These are phyloP conservation scores for Oryza officinalis DNA, from an alignment of 176 grass and related monocot genomes.

Conservation along the genomic window DNA sequence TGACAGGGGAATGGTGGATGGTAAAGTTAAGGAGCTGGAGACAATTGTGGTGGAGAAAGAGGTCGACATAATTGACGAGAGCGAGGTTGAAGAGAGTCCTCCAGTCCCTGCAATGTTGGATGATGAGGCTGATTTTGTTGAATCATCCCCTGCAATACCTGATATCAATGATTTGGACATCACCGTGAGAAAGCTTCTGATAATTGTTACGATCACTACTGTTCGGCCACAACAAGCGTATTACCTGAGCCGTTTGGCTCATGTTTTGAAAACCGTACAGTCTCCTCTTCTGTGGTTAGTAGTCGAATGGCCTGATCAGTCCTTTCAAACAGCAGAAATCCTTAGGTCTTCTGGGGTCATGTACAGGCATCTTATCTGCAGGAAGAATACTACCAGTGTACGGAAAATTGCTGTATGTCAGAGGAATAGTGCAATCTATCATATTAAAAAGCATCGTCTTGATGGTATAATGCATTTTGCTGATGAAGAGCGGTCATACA, in stretches of 20 bases:
- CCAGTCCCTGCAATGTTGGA: slow-evolving; percentile 53
- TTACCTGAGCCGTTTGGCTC: slow-evolving; percentile 84
- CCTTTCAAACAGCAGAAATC: slow-evolving; percentile 67
- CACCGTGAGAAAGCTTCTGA: slow-evolving; percentile 68
- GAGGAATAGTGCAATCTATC: slow-evolving; percentile 82
- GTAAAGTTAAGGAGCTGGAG: slow-evolving; percentile 48
- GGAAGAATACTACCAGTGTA: slow-evolving; percentile 64
- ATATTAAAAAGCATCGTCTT: slow-evolving; percentile 91
- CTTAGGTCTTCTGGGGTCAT: slow-evolving; percentile 87
- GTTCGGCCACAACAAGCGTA: slow-evolving; percentile 82
- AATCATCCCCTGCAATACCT: slow-evolving; percentile 12
- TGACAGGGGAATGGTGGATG: slow-evolving; percentile 35
- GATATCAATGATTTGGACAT: slow-evolving; percentile 33
- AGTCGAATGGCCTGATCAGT: slow-evolving; percentile 71
- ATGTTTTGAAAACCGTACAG: slow-evolving; percentile 68
- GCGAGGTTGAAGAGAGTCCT: slow-evolving; percentile 37
- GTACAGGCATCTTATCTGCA: slow-evolving; percentile 91
- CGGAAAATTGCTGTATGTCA: slow-evolving; percentile 74
- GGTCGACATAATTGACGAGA: slow-evolving; percentile 43
- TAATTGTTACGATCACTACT: slow-evolving; percentile 82
- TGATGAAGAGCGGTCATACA: slow-evolving; percentile 80
- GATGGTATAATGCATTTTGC: slow-evolving; percentile 96
- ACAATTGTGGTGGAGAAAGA: slow-evolving; percentile 61
- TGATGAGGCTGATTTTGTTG: slow-evolving; percentile 55
- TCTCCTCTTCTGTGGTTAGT: slow-evolving; percentile 91